A percentile compares a stretch with the other conserved stretches of the same genome.
These are phyloP conservation scores for Priceomyces carsonii DNA, from an alignment of 805 yeast genomes.

Conservation along the genomic window DNA sequence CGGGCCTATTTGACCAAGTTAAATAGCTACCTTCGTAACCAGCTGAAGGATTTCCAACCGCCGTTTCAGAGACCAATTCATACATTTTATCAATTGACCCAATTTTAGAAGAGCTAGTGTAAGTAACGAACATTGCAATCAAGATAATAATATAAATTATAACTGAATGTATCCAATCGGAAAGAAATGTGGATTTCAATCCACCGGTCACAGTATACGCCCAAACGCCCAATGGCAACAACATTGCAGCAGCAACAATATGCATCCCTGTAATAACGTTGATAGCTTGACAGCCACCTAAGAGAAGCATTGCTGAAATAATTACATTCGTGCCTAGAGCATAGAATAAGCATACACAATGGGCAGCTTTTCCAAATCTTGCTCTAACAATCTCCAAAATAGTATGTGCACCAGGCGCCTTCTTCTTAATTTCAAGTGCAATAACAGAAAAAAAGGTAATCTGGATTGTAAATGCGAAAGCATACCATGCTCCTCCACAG, in stretches of 20 bases:
- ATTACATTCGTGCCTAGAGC: no score
- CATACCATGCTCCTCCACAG: conserved; percentile 42
- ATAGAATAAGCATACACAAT: no score
- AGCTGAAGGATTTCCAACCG: no score
- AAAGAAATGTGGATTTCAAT: conserved; percentile 75
- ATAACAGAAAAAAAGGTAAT: conserved; percentile 34
- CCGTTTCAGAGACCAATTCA: no score
- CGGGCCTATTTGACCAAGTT: background rate
- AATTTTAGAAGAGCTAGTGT: conserved; percentile 1
- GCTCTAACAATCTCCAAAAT: conserved; percentile 36
- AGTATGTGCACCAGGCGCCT: conserved; percentile 45
- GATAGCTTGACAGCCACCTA: conserved; percentile 21
- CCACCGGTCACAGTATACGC: conserved; percentile 81
- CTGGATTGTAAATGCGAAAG: conserved; percentile 39
- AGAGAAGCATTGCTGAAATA: conserved; percentile 47
- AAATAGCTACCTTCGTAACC: no score
- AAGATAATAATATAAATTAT: conserved; percentile 42
- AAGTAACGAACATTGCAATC: conserved; percentile 14
- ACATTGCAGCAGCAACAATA: conserved; percentile 44
- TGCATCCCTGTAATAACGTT: conserved; percentile 44
- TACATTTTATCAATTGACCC: no score
- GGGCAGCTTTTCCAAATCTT: conserved; percentile 34
- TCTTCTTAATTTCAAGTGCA: conserved; percentile 41
- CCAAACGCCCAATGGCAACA: conserved; percentile 61
- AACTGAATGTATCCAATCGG: conserved; percentile 70